Percentiles rank a stretch among this genome's conserved stretches.
Evolutionary conservation across 2,329 filamentous ascomycete species (phyloP).

Genomic region (Curvularia sp.): DNA sequence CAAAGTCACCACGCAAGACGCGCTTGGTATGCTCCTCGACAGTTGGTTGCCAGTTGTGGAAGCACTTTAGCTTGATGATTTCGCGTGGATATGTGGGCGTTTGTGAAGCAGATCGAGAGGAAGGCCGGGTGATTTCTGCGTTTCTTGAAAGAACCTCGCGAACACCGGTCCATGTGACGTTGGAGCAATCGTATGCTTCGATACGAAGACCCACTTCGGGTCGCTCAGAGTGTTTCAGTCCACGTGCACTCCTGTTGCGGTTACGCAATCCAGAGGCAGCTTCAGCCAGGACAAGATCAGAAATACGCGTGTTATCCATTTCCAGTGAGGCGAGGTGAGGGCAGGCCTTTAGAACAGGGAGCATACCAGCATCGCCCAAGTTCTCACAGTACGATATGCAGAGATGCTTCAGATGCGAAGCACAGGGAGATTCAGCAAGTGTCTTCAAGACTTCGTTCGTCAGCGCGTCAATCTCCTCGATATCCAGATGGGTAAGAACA

Average conservation of each 20-base stretch:
- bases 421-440: constrained; percentile 78
- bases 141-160: constrained; percentile 87
- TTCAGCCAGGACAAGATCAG: constrained; percentile 84
- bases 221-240: constrained; percentile 38
- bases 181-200: constrained; percentile 88
- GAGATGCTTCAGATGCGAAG: constrained; percentile 74
- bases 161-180: constrained; percentile 91
- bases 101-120: constrained; percentile 34
- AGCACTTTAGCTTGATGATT: constrained; percentile 87
- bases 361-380: constrained; percentile 81
- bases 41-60: constrained; percentile 93
- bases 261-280: constrained; percentile 79
- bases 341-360: constrained; percentile 81
- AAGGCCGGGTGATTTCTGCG: constrained; percentile 69
- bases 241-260: constrained; percentile 61
- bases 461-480: constrained; percentile 82
- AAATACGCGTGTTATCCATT: constrained; percentile 92
- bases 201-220: constrained; percentile 70
- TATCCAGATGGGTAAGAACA: constrained; percentile 81
- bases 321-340: constrained; percentile 73
- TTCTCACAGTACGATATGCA: constrained; percentile 90
- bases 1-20: constrained; percentile 77
- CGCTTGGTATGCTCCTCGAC: constrained; percentile 92
- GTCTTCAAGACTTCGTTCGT: constrained; percentile 78
- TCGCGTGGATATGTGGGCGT: constrained; percentile 71